Conservation (phyloP, 805 yeast genomes). For the Starmera quercuum region DNA sequence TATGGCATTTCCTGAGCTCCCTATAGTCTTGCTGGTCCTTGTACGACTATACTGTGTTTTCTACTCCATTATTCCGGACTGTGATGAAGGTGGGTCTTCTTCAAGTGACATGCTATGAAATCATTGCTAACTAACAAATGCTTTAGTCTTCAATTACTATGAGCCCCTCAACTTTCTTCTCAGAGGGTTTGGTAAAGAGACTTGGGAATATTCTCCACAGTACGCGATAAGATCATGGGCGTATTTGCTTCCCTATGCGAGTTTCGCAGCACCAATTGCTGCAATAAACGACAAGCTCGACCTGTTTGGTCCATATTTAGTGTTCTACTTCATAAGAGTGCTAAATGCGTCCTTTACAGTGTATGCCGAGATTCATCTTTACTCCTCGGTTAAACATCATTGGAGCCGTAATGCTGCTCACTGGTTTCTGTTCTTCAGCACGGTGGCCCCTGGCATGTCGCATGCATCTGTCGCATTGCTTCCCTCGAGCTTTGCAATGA, state of each 20-base stretch:
- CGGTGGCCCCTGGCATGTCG: constrained; percentile 73
- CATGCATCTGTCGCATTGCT: constrained; percentile 83
- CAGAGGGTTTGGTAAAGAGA: constrained; percentile 83
- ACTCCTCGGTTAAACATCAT: constrained; percentile 28
- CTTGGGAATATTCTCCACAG: constrained; percentile 94
- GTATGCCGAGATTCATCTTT: constrained; percentile 47
- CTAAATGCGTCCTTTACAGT: constrained; percentile 33
- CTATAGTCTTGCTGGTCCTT: constrained; percentile 15
- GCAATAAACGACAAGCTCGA: constrained; percentile 12
- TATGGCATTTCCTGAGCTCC: constrained; percentile 11
- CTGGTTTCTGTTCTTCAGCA: constrained; percentile 56
- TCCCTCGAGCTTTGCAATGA: constrained; percentile 75
- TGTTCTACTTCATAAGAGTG: constrained; percentile 49
- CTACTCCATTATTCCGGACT: constrained; percentile 72
- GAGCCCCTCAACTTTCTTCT: constrained; percentile 79
- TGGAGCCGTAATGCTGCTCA: constrained; percentile 25
- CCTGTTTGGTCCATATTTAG: constrained; percentile 14
- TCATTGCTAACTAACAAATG: neutral
- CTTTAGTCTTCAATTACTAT: constrained; percentile 73
- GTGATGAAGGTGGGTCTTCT: constrained; percentile 59
- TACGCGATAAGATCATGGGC: constrained; percentile 85
- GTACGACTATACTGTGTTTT: constrained; percentile 34
- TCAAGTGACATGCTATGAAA: neutral
- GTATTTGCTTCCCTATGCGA: constrained; percentile 48
- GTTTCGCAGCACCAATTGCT: constrained; percentile 11